These are phyloP conservation scores for Arthrobotrys iridis DNA, from an alignment of 2,329 filamentous ascomycete genomes.

Conservation along the genomic window DNA sequence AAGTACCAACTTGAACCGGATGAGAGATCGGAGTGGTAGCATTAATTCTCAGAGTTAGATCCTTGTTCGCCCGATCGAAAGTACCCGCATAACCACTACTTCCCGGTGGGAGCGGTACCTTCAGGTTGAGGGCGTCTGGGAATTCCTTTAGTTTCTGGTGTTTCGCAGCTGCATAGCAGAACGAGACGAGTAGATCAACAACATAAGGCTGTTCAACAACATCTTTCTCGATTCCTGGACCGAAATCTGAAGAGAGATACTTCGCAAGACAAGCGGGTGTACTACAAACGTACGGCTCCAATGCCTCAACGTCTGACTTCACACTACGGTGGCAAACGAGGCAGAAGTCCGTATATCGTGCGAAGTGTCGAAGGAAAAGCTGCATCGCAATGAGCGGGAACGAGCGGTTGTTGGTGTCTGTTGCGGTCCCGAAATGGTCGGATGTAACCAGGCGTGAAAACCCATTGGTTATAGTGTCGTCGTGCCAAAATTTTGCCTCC, in stretches of 20 bases:
- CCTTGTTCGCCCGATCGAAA: slow-evolving; percentile 31
- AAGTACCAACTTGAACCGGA: slow-evolving; percentile 45
- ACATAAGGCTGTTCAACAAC: slow-evolving; percentile 81
- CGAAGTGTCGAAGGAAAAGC: slow-evolving; percentile 78
- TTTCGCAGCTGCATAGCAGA: slow-evolving; percentile 74
- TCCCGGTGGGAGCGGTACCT: slow-evolving; percentile 51
- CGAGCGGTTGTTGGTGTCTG: slow-evolving; percentile 62
- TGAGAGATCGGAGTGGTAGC: slow-evolving; percentile 45
- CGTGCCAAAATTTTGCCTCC: slow-evolving; percentile 55
- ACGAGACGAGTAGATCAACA: slow-evolving; percentile 83
- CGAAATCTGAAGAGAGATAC: slow-evolving; percentile 87
- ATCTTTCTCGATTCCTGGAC: slow-evolving; percentile 84
- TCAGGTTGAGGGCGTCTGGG: slow-evolving; percentile 68
- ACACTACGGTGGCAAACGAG: slow-evolving; percentile 81
- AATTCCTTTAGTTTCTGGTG: slow-evolving; percentile 65
- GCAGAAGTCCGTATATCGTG: slow-evolving; percentile 86
- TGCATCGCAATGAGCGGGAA: slow-evolving; percentile 66
- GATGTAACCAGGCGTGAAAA: slow-evolving; percentile 49
- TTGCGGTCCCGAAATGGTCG: slow-evolving; percentile 65
- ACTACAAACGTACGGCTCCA: slow-evolving; percentile 83
- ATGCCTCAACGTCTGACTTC: slow-evolving; percentile 71
- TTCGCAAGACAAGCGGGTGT: slow-evolving; percentile 82
- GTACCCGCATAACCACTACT: slow-evolving; percentile 31
- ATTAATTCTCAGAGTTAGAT: slow-evolving; percentile 46
- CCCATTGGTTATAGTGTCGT: slow-evolving; percentile 54